Conservation (phyloP, 2,329 filamentous ascomycete genomes). For the Fusarium sacchari region DNA sequence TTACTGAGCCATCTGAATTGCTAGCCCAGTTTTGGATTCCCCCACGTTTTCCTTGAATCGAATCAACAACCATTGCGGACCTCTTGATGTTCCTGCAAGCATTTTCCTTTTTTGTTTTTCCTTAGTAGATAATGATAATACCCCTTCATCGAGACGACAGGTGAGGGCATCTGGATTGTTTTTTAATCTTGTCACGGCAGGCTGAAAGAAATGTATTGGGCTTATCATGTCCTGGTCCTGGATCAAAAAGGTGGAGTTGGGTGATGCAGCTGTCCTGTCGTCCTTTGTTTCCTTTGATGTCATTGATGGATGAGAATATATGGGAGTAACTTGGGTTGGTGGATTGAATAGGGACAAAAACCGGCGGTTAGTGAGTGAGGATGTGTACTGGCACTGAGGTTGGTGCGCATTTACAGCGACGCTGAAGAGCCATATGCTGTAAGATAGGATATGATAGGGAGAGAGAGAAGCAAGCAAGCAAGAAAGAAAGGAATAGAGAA, state of each 20-base stretch:
- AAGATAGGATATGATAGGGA: constrained; percentile 30
- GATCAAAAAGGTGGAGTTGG: constrained; percentile 42
- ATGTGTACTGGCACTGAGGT: constrained; percentile 14
- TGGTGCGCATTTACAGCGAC: constrained; percentile 29
- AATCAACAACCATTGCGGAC: constrained; percentile 16
- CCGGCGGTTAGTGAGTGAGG: not conserved
- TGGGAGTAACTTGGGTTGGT: constrained; percentile 6
- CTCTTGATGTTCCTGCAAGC: constrained; percentile 25
- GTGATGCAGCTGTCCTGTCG: constrained; percentile 35
- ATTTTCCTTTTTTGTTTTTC: constrained; percentile 34
- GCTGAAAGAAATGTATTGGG: constrained; percentile 38
- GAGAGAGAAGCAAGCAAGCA: not conserved
- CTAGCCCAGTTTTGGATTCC: constrained; percentile 12
- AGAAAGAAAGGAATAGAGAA: constrained; percentile 28
- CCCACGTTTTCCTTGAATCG: constrained; percentile 36
- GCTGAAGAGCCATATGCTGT: constrained; percentile 22
- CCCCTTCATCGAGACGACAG: constrained; percentile 44
- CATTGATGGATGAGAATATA: constrained; percentile 34
- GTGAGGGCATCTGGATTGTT: constrained; percentile 42
- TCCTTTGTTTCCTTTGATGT: constrained; percentile 41
- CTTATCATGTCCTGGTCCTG: constrained; percentile 40
- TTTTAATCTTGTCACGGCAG: constrained; percentile 36
- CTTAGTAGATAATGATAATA: constrained; percentile 50
- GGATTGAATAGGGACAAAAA: constrained; percentile 10
- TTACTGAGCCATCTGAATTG: constrained; percentile 29